These are phyloP conservation scores for Calonectria crousiana DNA, from an alignment of 2,329 filamentous ascomycete genomes.

Conservation along the genomic window DNA sequence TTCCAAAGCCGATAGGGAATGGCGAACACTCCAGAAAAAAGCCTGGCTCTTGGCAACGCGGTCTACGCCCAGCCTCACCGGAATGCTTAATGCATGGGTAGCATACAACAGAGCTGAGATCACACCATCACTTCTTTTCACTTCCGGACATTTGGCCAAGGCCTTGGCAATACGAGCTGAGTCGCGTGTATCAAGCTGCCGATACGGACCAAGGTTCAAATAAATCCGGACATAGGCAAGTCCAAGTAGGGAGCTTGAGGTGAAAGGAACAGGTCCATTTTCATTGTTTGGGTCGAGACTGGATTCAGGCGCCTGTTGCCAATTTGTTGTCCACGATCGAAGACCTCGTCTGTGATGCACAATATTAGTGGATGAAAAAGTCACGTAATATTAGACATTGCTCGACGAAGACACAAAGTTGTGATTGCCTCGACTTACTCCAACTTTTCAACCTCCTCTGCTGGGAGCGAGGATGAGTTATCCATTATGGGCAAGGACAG, in stretches of 20 bases:
- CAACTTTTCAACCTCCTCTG: slow-evolving; percentile 52
- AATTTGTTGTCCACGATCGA: slow-evolving; percentile 53
- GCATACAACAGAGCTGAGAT: slow-evolving; percentile 65
- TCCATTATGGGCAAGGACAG: slow-evolving; percentile 50
- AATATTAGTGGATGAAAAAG: not conserved
- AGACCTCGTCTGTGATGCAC: slow-evolving; percentile 44
- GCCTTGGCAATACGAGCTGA: slow-evolving; percentile 54
- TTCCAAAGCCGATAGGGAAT: slow-evolving; percentile 66
- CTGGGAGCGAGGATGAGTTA: slow-evolving; percentile 46
- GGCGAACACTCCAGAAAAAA: slow-evolving; percentile 69
- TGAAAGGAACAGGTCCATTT: slow-evolving; percentile 56
- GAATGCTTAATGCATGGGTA: slow-evolving; percentile 67
- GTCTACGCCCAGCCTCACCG: slow-evolving; percentile 66
- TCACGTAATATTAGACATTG: too few relatives aligned
- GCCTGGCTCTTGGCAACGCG: slow-evolving; percentile 67
- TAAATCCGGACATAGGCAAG: slow-evolving; percentile 61
- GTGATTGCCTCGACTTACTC: slow-evolving; percentile 40
- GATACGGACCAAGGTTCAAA: slow-evolving; percentile 57
- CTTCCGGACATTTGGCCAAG: slow-evolving; percentile 51
- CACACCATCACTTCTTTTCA: slow-evolving; percentile 61
- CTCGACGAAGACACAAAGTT: not conserved
- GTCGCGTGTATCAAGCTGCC: slow-evolving; percentile 58
- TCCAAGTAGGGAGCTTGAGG: slow-evolving; percentile 58
- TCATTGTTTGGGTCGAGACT: slow-evolving; percentile 55
- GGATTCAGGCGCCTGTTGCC: slow-evolving; percentile 55